Evolutionary conservation across 768 basidiomycete genomes (phyloP), one percentile per base, ranked within the genome.

Genomic region (Calocybe gangraenosa): DNA sequence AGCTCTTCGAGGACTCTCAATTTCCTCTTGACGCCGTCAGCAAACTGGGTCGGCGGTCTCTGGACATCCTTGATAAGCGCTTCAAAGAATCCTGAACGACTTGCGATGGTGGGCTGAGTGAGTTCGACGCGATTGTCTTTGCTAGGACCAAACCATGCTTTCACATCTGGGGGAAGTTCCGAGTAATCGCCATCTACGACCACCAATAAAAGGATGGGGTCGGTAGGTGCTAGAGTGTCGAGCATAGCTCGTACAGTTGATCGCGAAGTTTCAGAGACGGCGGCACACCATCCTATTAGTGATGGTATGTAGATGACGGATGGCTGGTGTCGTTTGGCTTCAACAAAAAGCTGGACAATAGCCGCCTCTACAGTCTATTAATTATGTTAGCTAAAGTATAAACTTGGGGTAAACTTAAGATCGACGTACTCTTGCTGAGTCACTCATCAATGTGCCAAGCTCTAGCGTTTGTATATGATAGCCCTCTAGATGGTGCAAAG

Each of bases 281-380:
- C 82, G 0, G 82, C 71, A 52, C 87, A 87, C 93, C 94, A 98
- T 0, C 84, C 78, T 1, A 80, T 57, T 5, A 99, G 77, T 1
- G 91, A 88, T 0, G 95, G 95, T 22, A 99, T 90, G 63, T 94
- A 98, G 38, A 99, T 79, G 30, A 98, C 85, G 0, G 92, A 93
- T 0, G 96, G 96, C 55, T 95, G 93, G 60, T 96, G 91, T 20
- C 95, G 83, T 61, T 97, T 98, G 0, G 95, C 96, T 63, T 99
- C 96, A 17, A 94, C 77, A 58, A 99, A 97, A 14, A 96, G 73
- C 55, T 98, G 94, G 3, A 97, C 92, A 43, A 97, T 82, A 2
- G 90, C 86, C 1, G 96, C 90, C 65, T 99, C 96, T 3, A 81
- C 66, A 1, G 91, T 91, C 92, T 95, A 42, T 21, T 28, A 21